Evolutionary conservation across 2,329 filamentous ascomycete genomes (phyloP), one percentile per base, ranked within the genome.

Genomic region (Sarocladium oryzae): DNA sequence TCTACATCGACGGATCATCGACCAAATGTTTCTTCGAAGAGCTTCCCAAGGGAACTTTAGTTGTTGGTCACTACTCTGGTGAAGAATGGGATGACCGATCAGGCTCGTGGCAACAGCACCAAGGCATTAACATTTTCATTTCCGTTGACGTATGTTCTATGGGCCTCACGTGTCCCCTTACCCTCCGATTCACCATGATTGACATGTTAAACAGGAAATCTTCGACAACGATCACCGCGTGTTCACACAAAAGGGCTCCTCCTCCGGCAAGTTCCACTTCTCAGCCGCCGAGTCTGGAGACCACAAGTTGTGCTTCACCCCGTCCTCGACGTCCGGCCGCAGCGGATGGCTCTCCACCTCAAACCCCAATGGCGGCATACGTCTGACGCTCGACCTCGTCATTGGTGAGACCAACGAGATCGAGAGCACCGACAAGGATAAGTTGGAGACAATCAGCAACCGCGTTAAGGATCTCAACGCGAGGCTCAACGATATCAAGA

Each of bases 11-110:
- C 67, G 88, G 87, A 63, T 79, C 81, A 48, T 75, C 81, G 57
- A 86, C 89, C 59, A 96, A 95, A 74, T 99, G 93, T 74, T 99
- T 99, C 82, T 95, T 88, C 73, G 93, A 99, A 75, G 92, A 97
- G 71, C 81, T 99, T 54, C 91, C 93, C 58, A 96, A 97, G 77
- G 92, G 96, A 69, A 97, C 93, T 13, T 75, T 99, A 53, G 92
- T 99, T 52, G 91, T 96, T 54, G 93, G 93, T 60, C 86, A 93
- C 72, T 99, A 91, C 77, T 82, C 79, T 51, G 89, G 89, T 49
- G 86, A 93, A 70, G 87, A 95, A 68, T 93, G 82, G 74, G 85
- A 93, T 69, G 80, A 88, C 53, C 73, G 84, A 58, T 72, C 76
- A 52, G 79, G 81, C 58, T 67, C 73, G 49, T 97, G 89, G 81